Evolutionary conservation across 2,329 filamentous ascomycete species (phyloP), one percentile per base, ranked within the genome.

Genomic region (Aspergillus udagawae): DNA sequence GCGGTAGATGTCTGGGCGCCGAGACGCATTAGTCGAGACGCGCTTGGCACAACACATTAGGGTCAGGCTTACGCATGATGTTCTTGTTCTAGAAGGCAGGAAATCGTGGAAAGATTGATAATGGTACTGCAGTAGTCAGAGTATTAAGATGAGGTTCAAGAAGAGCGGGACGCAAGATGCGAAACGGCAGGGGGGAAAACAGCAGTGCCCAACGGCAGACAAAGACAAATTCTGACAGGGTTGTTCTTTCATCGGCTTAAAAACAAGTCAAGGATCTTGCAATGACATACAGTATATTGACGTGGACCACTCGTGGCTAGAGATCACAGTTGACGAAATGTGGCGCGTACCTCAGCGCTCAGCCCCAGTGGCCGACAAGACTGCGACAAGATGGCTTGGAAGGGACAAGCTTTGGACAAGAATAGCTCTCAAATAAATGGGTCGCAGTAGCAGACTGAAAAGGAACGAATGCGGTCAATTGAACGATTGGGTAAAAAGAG

Each of bases 1-100:
- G 49, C 73, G 71, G 56, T 74, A 75, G 61, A 69, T 75, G 61
- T 77, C 76, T 78, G 53, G 9, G 49, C 25, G 25, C 28, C 27
- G 49, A 48, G 35, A 49, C 41, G 5, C 3, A 23, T 44, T 3
- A 44, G n/a, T 44, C n/a, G 21, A 17, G 32, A 38, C 4, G n/a
- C 3, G 4, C 41, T 44, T 23, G 21, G 41, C 41, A 21, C 21
- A 20, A 12, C 21, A 23, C 20, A 44, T 44, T 6, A 29, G 38
- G 35, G 20, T 35, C 21, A 42, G 42, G 42, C 54, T 42, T 59
- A 51, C 59, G 55, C 52, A 62, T 51, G 10, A 27, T 32, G 20
- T 25, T 29, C 28, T 29, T 29, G 28, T 29, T 29, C 10, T 29
- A 12, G 25, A 55, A 20, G 6, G 12, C 3, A 23, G n/a, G 41